Evolutionary conservation across 75 land plant genomes (phyloP), one percentile per base, ranked within the genome.

Genomic region (Picea sitchensis): DNA sequence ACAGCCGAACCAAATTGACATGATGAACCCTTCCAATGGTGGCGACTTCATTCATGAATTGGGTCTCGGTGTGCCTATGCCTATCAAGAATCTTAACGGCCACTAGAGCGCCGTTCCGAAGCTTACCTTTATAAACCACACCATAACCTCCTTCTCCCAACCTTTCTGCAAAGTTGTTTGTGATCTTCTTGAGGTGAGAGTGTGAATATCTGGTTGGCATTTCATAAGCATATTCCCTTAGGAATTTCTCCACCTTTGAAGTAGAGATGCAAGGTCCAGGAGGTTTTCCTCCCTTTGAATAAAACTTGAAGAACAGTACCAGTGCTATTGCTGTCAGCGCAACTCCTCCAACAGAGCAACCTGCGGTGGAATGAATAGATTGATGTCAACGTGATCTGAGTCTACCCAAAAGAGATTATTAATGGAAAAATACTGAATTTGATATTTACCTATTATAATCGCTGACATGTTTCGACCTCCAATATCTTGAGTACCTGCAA

Each of bases 1-100:
- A n/a, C n/a, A n/a, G n/a, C n/a, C n/a, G n/a, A n/a, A n/a, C n/a
- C n/a, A n/a, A n/a, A n/a, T n/a, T n/a, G n/a, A n/a, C 78, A 51
- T 86, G 88, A 71, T 86, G 82, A 59, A 81, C 76, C 65, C 68
- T 67, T 14, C 84, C 84, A 0, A 86, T 32, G 3, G 82, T 81
- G 21, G 73, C 77, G 59, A 86, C 82, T 65, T 86, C 82, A 1
- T 62, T 75, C 21, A 71, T 67, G 12, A 79, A 67, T 7, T 79
- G 63, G 9, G 11, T 3, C 26, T 61, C 63, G 9, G 51, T 41
- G 4, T 31, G 7, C 51, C 79, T 23, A 1, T 26, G 15, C 47
- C 62, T 51, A 20, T 77, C 30, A 41, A 77, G 65, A 47, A 79
- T 18, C 54, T 79, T 79, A 20, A 79, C 80, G 0, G 74, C 80